Base-by-base conservation (phyloP, 148 eudicot genomes). In the Rhododendron mucronatum region DNA sequence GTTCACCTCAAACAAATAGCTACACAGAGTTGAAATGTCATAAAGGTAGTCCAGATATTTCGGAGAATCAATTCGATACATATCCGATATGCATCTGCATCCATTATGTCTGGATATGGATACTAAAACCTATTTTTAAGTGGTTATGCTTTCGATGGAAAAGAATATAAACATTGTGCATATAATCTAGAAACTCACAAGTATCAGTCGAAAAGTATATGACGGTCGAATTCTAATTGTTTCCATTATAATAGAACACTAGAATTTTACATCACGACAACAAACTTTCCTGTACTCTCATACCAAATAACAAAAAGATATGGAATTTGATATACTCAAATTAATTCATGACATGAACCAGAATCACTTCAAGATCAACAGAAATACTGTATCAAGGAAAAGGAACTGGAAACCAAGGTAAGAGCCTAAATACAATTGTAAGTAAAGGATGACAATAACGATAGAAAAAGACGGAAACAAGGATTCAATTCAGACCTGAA, bases 401-500 rank as follows among this genome's bases (percentile, higher is more conserved):
- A 35, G 81, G 23, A 15, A 69, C 57, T 63, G 79, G 50, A 30
- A 28, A 69, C 35, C 13, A 11, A 33, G 5, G 33, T 35, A 15
- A 80, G 8, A 50, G 14, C 14, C 84, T 18, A 82, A 75, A 80
- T 67, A 45, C 35, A 30, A 41, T 9, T 67, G 23, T 0, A 55
- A 33, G 18, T 82, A 13, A 45, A 35, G 13, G 33, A 50, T 39
- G 81, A 14, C 55, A 26, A 89, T 63, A 59, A 14, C 63, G 37
- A 35, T 1, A 50, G 57, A 28, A 55, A 77, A 50, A 21, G 8
- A 65, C 73, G 26, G 76, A 16, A 51, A 80, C 86, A 51, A 7
- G 23, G 37, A 20, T 61, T 39, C 48, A 33, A 73, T 82, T 79
- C 86, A 47, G 83, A 92, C 96, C 98, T 88, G 88, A 85, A 89